Evolutionary conservation across 2,329 filamentous ascomycete genomes (phyloP).

Genomic region (Pseudopithomyces maydicus): DNA sequence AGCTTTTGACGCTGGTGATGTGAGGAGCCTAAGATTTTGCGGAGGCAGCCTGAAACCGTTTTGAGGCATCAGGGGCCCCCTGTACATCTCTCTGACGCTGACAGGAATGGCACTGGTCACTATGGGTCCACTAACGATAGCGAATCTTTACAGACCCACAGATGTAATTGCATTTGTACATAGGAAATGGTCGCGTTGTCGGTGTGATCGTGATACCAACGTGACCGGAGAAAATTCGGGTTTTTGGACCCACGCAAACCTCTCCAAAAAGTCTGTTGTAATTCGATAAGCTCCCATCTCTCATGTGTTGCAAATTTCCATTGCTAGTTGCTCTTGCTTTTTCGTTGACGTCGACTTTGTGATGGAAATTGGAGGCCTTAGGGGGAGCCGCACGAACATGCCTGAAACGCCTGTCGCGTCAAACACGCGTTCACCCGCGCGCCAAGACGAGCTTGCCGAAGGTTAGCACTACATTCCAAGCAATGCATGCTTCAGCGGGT

Average conservation of each 20-base stretch:
- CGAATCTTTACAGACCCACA: neutral
- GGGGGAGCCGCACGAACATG: slow-evolving; percentile 5
- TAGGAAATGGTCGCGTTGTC: neutral
- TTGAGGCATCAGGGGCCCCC: slow-evolving; percentile 36
- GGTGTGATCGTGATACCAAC: neutral
- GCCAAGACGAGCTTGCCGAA: slow-evolving; percentile 20
- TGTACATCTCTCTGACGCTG: slow-evolving; percentile 26
- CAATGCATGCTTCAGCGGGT: slow-evolving; percentile 21
- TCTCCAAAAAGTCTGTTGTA: neutral
- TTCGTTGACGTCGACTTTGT: neutral
- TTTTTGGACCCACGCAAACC: neutral
- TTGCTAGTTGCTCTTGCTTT: neutral
- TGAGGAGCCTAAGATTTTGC: slow-evolving; percentile 18
- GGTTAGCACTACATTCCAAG: slow-evolving; percentile 11
- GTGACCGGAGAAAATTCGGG: no score
- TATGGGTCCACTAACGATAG: neutral
- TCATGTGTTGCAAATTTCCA: neutral
- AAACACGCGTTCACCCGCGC: slow-evolving; percentile 11
- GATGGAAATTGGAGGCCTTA: slow-evolving; percentile 9
- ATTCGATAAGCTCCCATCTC: neutral
- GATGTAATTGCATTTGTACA: neutral
- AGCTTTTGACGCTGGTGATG: slow-evolving; percentile 27
- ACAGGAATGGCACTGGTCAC: slow-evolving; percentile 20
- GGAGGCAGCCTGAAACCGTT: slow-evolving; percentile 34
- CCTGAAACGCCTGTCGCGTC: slow-evolving; percentile 23